Evolutionary conservation across 257 asterid species (phyloP), one percentile per base, ranked within the genome.

Genomic region (Gentiana macrophylla): DNA sequence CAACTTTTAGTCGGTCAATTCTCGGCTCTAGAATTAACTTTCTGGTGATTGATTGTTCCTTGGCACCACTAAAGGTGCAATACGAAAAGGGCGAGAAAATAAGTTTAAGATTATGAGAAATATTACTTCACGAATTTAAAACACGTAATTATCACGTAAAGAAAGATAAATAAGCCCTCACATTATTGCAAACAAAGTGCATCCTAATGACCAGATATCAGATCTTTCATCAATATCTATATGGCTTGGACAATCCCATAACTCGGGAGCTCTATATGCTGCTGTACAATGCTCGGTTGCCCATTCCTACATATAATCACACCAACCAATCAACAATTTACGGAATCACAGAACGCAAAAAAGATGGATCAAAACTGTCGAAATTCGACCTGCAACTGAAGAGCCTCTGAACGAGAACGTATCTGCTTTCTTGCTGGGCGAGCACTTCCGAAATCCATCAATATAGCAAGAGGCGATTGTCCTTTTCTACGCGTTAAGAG

Each of bases 121-220:
- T 24, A 24, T 24, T 24, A 24, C 24, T 36, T 10, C 12, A 49
- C 5, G n/a, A 53, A 50, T 32, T 24, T 12, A 7, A 55, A 1
- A 12, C 45, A 34, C 1, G 7, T 36, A 11, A 35, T 5, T 37
- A 4, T 60, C 49, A 15, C 24, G 34, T 13, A 36, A 32, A 4
- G 41, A 48, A 35, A n/a, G 37, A 34, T 38, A 46, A 35, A 24
- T 0, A 41, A 49, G 46, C 15, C 57, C 97, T 86, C 79, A 89
- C 97, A 89, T 89, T 73, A 84, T 84, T 50, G 97, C 96, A 70
- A 71, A 89, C 70, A 89, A 74, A 59, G 96, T 86, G 84, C 97
- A 89, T 66, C 97, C 97, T 55, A 89, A 65, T 34, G 97, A 89
- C 97, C 97, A 89, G 76, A 89, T 79, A 74, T 89, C 97, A 74